These are phyloP conservation scores for Adiantum capillusveneris DNA, from an alignment of 75 land plant species.

Conservation along the genomic window DNA sequence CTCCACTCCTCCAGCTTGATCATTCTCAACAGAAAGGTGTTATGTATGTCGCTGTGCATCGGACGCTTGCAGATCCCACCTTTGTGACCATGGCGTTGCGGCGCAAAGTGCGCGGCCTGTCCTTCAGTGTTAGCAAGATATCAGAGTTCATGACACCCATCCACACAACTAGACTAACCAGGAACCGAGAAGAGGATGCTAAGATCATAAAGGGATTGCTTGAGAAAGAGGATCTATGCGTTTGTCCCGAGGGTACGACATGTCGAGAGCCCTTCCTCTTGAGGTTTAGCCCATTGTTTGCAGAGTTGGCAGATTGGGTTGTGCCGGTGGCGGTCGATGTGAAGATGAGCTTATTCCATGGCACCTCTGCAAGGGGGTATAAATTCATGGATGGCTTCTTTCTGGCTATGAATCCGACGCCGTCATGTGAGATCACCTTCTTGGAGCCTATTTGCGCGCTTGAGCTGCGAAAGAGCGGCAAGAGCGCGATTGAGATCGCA, in stretches of 20 bases:
- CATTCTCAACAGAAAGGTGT: constrained; percentile 52
- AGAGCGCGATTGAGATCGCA: constrained; percentile 61
- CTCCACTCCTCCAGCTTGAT: constrained; percentile 24
- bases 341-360: constrained; percentile 61
- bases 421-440: constrained; percentile 72
- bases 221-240: constrained; percentile 65
- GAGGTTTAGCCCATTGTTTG: constrained; percentile 84
- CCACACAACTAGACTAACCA: constrained; percentile 51
- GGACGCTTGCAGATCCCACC: constrained; percentile 86
- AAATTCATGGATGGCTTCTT: constrained; percentile 69
- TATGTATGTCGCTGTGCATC: constrained; percentile 78
- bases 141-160: constrained; percentile 82
- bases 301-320: constrained; percentile 77
- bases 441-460: constrained; percentile 48
- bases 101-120: constrained; percentile 64
- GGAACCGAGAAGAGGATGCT: constrained; percentile 75
- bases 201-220: constrained; percentile 45
- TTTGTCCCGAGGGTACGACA: constrained; percentile 95
- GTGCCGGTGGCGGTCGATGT: constrained; percentile 77
- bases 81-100: constrained; percentile 68
- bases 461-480: constrained; percentile 41
- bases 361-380: constrained; percentile 59
- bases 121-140: constrained; percentile 77
- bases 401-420: constrained; percentile 82
- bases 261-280: constrained; percentile 88